phyloP scores from a whole-genome alignment of 352 stramenopile genomes.

The Globisporangium orthogonon region DNA sequence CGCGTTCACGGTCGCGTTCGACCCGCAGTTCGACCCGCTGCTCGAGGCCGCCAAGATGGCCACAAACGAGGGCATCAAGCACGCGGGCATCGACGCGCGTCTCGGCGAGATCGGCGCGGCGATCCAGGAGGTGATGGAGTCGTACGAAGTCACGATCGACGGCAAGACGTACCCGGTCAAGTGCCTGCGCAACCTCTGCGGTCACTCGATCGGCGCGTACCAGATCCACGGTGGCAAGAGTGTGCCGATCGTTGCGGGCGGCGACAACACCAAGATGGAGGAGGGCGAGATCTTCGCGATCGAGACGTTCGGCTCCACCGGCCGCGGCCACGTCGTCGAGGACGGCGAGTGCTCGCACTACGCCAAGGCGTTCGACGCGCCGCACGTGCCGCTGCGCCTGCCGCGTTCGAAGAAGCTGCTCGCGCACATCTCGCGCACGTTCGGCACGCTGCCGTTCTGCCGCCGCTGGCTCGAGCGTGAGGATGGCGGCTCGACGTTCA shows the following conservation, averaged over 20 bases:
- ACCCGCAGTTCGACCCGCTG: constrained; percentile 91
- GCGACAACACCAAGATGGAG: constrained; percentile 85
- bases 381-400: constrained; percentile 38
- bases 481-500: constrained; percentile 82
- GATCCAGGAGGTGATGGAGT: constrained; percentile 95
- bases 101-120: constrained; percentile 90
- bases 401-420: constrained; percentile 84
- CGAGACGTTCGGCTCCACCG: constrained; percentile 84
- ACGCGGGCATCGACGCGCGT: constrained; percentile 93
- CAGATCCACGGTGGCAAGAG: constrained; percentile 90
- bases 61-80: constrained; percentile 90
- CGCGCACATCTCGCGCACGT: constrained; percentile 94
- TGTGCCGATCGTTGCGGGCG: constrained; percentile 88
- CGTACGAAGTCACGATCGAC: constrained; percentile 91
- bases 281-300: constrained; percentile 91
- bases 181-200: constrained; percentile 90
- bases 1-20: constrained; percentile 92
- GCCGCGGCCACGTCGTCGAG: constrained; percentile 70
- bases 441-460: constrained; percentile 94
- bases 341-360: constrained; percentile 91
- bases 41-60: constrained; percentile 90
- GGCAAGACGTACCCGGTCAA: constrained; percentile 89
- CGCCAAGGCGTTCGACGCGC: constrained; percentile 90
- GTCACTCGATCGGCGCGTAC: constrained; percentile 91
- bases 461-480: constrained; percentile 90